Conservation (phyloP, 2,329 filamentous ascomycete species). For the Sclerotinia subarctica region DNA sequence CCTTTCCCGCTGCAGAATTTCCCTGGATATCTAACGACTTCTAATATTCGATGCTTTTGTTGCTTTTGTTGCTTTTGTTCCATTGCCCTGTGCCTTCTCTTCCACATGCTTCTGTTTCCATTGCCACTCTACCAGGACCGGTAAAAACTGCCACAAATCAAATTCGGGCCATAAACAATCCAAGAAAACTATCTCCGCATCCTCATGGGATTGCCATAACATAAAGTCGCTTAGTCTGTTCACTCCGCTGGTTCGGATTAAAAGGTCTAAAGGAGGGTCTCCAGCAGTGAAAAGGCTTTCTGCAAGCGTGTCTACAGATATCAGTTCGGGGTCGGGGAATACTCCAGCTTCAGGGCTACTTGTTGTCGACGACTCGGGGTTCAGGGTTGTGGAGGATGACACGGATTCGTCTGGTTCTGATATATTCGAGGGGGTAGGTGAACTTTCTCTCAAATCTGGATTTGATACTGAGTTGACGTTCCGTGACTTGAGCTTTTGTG, state of each 20-base stretch:
- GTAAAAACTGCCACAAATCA: constrained; percentile 87
- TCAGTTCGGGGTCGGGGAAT: constrained; percentile 78
- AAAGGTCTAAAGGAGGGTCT: constrained; percentile 83
- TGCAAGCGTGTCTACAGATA: constrained; percentile 77
- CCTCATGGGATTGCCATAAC: constrained; percentile 95
- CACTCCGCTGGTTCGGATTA: constrained; percentile 90
- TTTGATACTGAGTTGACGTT: constrained; percentile 42
- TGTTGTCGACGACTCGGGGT: constrained; percentile 37
- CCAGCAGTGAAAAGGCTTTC: constrained; percentile 84
- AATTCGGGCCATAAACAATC: constrained; percentile 96
- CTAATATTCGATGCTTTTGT: constrained; percentile 28
- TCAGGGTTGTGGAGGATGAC: constrained; percentile 57
- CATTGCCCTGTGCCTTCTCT: constrained; percentile 29
- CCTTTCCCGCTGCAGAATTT: not conserved
- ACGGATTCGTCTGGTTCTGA: constrained; percentile 49
- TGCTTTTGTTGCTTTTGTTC: constrained; percentile 19
- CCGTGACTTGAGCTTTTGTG: constrained; percentile 75
- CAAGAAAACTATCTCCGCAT: constrained; percentile 89
- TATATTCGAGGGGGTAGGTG: constrained; percentile 45
- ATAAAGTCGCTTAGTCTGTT: constrained; percentile 94
- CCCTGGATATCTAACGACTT: constrained; percentile 22
- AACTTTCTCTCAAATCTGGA: constrained; percentile 42
- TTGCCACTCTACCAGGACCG: constrained; percentile 88
- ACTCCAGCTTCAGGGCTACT: constrained; percentile 36
- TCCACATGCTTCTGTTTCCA: constrained; percentile 48